Evolutionary conservation across 225 moss, liverwort and hornwort genomes (phyloP), one percentile per base, ranked within the genome.

Genomic region (Rhytidiadelphus loreus): DNA sequence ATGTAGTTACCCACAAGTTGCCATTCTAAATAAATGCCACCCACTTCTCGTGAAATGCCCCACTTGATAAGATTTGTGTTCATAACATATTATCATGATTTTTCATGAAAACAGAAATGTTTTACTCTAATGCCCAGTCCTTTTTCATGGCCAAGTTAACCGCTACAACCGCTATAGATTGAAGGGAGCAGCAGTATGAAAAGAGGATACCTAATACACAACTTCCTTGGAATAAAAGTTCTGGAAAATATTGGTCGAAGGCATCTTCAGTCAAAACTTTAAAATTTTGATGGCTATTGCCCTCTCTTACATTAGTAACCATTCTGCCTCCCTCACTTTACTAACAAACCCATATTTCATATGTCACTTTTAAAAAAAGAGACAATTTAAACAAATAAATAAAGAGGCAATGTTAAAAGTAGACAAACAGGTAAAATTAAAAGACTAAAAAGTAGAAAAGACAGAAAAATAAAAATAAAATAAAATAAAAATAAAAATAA

Each of bases 91-190:
- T 71, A 41, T 41, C 0, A 2, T 70, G 26, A 26, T 70, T 15
- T 25, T 70, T 70, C 8, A 14, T 15, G 5, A 26, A 44, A n/a
- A n/a, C n/a, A n/a, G n/a, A n/a, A 4, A 62, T 62, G 62, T 62
- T 62, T 29, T 32, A 62, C 3, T 11, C 10, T 19, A 48, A 48
- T 48, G 19, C 11, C 11, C 1, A 71, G 0, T 44, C 10, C 3
- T 44, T 72, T 44, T 72, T 10, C 3, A 44, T 44, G 1, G 6
- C 10, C 2, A 18, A 2, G 4, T 29, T 18, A 17, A 2, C 4
- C 0, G 2, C 73, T 6, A 29, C 1, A 0, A 46, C 17, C 6
- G 1, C n/a, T n/a, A 29, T 16, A 44, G 9, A 9, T 73, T 28
- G 5, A 3, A 44, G 44, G 29, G 17, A 72, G 9, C 2, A 39